phyloP scores from a whole-genome alignment of 192 early-diverging fungal species.

The Dimargaris cristalligena region DNA sequence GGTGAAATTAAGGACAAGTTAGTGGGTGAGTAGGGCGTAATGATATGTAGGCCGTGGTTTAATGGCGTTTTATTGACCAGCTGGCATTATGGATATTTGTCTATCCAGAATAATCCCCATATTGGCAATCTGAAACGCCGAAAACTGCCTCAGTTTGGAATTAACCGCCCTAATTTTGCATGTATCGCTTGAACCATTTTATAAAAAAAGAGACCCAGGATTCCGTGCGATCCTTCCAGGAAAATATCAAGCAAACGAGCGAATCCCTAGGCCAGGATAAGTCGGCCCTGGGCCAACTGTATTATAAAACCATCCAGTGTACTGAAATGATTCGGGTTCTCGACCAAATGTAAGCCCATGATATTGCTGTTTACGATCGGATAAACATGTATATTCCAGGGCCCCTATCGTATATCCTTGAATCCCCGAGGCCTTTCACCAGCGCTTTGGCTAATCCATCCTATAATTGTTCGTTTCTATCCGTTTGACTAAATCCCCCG shows the following conservation, averaged over 20 bases:
- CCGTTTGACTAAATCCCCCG: no score
- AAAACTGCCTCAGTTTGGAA: no score
- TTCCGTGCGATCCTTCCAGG: constrained; percentile 43
- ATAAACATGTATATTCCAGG: no score
- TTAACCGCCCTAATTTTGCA: no score
- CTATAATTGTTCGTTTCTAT: no score
- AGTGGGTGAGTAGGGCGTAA: constrained; percentile 21
- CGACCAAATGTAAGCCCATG: constrained; percentile 46
- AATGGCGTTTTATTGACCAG: not conserved
- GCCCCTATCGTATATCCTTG: no score
- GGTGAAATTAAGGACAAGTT: constrained; percentile 59
- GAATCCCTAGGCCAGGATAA: constrained; percentile 42
- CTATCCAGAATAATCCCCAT: no score
- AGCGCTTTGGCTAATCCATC: no score
- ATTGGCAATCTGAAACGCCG: no score
- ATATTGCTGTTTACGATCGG: no score
- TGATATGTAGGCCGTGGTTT: not conserved
- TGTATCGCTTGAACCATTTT: not conserved
- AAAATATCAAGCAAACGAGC: constrained; percentile 42
- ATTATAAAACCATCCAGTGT: constrained; percentile 54
- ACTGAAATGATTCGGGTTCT: constrained; percentile 63
- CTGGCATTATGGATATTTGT: no score
- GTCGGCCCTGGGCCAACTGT: constrained; percentile 47
- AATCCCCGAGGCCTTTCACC: no score
- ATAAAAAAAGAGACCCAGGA: constrained; percentile 31